Conservation (phyloP, 306 rosid genomes). For the Acacia confusa region DNA sequence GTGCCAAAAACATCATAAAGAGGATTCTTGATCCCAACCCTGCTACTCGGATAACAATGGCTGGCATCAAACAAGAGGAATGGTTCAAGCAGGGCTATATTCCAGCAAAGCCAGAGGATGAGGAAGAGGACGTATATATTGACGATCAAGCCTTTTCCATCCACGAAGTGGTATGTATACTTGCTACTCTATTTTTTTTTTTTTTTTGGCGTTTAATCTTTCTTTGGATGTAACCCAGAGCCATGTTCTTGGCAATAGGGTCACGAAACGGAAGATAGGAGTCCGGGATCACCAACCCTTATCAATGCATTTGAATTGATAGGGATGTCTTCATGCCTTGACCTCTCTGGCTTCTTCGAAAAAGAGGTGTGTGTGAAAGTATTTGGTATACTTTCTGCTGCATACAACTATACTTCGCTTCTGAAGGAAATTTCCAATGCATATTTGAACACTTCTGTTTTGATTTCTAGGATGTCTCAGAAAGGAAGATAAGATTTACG, state of each 20-base stretch:
- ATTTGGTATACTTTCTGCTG: neutral
- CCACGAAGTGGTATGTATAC: slow-evolving; percentile 52
- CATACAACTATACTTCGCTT: neutral
- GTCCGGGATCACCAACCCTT: slow-evolving; percentile 50
- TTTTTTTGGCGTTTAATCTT: neutral
- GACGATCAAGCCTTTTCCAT: slow-evolving; percentile 53
- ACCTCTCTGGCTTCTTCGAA: slow-evolving; percentile 97
- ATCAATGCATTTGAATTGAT: slow-evolving; percentile 93
- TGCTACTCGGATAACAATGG: slow-evolving; percentile 57
- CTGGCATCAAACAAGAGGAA: slow-evolving; percentile 66
- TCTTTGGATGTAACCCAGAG: slow-evolving; percentile 10
- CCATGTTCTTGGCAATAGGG: slow-evolving; percentile 43
- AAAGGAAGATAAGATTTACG: slow-evolving; percentile 92
- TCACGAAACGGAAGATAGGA: slow-evolving; percentile 46
- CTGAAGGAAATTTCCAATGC: slow-evolving; percentile 3
- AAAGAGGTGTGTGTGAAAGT: slow-evolving; percentile 63
- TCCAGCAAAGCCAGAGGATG: slow-evolving; percentile 63
- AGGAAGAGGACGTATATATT: slow-evolving; percentile 56
- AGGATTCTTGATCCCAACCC: slow-evolving; percentile 89
- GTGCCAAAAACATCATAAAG: slow-evolving; percentile 65
- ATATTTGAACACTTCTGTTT: slow-evolving; percentile 4
- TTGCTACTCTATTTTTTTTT: neutral
- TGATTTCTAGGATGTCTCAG: slow-evolving; percentile 66
- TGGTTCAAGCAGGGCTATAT: slow-evolving; percentile 78
- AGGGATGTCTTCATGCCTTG: slow-evolving; percentile 90